Evolutionary conservation across 495 filamentous ascomycete species (phyloP), one percentile per base, ranked within the genome.

Genomic region (Penicillium verhagenii): DNA sequence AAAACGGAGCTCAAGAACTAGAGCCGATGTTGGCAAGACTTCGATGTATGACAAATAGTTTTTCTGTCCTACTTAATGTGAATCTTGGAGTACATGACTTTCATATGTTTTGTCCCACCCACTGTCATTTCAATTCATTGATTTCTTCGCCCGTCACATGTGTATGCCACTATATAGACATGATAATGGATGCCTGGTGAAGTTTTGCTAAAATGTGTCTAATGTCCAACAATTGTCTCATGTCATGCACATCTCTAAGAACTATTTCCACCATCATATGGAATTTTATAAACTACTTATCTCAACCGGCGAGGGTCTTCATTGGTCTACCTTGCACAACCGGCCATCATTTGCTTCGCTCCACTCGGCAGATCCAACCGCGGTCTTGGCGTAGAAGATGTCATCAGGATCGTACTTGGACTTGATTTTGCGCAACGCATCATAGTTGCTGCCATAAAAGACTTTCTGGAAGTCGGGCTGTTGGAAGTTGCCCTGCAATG

Each of bases 301-400:
- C n/a, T n/a, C n/a, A n/a, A n/a, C n/a, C n/a, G n/a, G n/a, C n/a
- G n/a, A n/a, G n/a, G n/a, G n/a, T n/a, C n/a, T n/a, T n/a, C n/a
- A n/a, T n/a, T n/a, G n/a, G n/a, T n/a, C n/a, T n/a, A n/a, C n/a
- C n/a, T n/a, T n/a, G n/a, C 75, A 77, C 47, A 78, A 33, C 9
- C 72, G 60, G 13, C 76, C 75, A 58, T 63, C 59, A 1, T 48
- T 24, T 1, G 33, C 35, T 26, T 61, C 62, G 1, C 14, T 50
- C 84, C 84, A 88, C n/a, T 70, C 69, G 39, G 87, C 85, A 53
- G 79, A 82, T 3, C 85, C 84, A 1, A 88, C 84, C 19, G 79
- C 84, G 1, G 78, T 79, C 10, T 58, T 62, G 33, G 76, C 86
- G 72, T 83, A 87, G 40, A 88, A 78, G 3, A 86, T 64, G 38